Evolutionary conservation across 2,329 filamentous ascomycete species (phyloP).

Genomic region (Penicillium concentricum): DNA sequence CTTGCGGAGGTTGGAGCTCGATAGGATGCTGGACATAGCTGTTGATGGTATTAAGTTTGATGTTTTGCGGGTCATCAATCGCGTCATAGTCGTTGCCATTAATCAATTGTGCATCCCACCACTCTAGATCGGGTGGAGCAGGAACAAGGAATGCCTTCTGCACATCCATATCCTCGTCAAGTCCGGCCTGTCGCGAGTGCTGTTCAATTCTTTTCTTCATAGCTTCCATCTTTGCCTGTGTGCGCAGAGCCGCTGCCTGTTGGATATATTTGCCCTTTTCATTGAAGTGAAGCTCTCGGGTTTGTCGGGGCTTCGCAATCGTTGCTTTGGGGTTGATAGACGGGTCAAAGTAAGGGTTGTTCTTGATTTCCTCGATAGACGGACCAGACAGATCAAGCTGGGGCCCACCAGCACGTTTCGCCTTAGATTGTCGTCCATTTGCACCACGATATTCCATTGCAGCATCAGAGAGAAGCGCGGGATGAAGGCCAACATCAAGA

Average conservation of each 20-base stretch:
- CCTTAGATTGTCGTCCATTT: slow-evolving; percentile 49
- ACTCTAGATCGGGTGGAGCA: slow-evolving; percentile 83
- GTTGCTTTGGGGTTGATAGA: slow-evolving; percentile 60
- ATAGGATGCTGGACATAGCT: slow-evolving; percentile 91
- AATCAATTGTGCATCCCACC: slow-evolving; percentile 93
- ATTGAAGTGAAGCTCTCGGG: slow-evolving; percentile 82
- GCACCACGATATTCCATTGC: slow-evolving; percentile 45
- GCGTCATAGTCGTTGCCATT: slow-evolving; percentile 71
- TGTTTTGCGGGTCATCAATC: slow-evolving; percentile 61
- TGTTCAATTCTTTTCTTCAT: slow-evolving; percentile 94
- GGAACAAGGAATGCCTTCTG: slow-evolving; percentile 89
- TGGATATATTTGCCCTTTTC: slow-evolving; percentile 96
- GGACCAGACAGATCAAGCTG: slow-evolving; percentile 57
- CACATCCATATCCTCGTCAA: slow-evolving; percentile 84
- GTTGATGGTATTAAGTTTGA: slow-evolving; percentile 77
- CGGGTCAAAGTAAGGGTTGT: slow-evolving; percentile 82
- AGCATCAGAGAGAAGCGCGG: slow-evolving; percentile 62
- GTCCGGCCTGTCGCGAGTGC: slow-evolving; percentile 81
- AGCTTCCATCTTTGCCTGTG: slow-evolving; percentile 83
- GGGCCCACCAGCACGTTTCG: slow-evolving; percentile 52
- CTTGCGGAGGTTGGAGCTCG: slow-evolving; percentile 84
- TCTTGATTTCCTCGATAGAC: slow-evolving; percentile 57
- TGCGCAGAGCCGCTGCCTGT: slow-evolving; percentile 83
- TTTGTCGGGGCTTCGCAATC: slow-evolving; percentile 62
- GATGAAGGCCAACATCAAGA: slow-evolving; percentile 73